Evolutionary conservation across 2,329 filamentous ascomycete genomes (phyloP), one percentile per base, ranked within the genome.

Genomic region (Cladosporium sp.): DNA sequence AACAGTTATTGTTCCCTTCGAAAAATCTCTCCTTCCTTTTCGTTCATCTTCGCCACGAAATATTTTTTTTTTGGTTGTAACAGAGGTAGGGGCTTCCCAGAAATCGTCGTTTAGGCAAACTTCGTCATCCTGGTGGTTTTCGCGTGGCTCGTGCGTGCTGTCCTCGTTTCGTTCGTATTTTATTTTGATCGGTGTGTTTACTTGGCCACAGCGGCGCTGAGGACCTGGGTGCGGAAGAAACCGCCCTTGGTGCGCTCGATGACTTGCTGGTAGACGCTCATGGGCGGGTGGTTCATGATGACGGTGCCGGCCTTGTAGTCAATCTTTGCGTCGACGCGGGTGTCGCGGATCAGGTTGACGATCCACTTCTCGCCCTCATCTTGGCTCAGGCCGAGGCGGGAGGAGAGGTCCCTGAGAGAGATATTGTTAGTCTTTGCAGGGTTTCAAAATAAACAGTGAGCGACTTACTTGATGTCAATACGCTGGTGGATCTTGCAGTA

Each of bases 341-440:
- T 98, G 74, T 98, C 93, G 57, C 93, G 86, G 73, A 98, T 98
- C 57, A 98, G 80, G 78, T 98, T 98, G 63, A 98, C 93, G 66
- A 98, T 98, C 93, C 93, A 98, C 79, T 98, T 98, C 83, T 98
- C 93, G 64, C 93, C 93, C 66, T 97, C 93, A 67, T 95, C 89
- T 63, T 91, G 85, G 68, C 86, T 89, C 58, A 98, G 79, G 58
- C 92, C 93, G 53, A 98, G 83, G 69, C 93, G 88, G 57, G 84
- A 86, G 58, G 90, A 95, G 53, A 98, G 82, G 63, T 97, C 93
- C 72, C 81, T 84, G 55, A 36, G 12, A 27, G 25, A 25, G 27
- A 20, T 39, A 61, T 38, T 60, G 55, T 56, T 56, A 57, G 64
- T 43, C 29, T 43, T 15, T 39, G 32, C n/a, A 2, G 32, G 32